Conservation (phyloP, 208 protist genomes). For the Acanthamoeba quina region DNA sequence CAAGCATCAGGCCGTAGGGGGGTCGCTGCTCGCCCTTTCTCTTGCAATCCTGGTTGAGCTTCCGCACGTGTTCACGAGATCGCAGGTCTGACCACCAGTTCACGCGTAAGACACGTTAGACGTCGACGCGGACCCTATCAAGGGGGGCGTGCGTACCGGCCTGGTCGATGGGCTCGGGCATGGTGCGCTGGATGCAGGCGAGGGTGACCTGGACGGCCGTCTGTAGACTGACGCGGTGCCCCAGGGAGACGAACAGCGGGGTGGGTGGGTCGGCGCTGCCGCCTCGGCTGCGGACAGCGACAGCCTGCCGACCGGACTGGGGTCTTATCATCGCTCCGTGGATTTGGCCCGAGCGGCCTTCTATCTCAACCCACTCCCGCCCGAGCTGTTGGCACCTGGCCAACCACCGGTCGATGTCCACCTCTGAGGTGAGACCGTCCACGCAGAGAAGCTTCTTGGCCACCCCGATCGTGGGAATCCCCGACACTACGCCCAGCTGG, state of each 20-base stretch:
- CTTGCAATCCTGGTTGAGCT: background rate
- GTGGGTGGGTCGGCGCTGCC: background rate
- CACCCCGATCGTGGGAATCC: conserved; percentile 92
- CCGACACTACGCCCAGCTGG: conserved; percentile 94
- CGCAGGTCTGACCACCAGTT: background rate
- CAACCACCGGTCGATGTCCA: conserved; percentile 14
- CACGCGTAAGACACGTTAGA: background rate
- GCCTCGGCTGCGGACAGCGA: background rate
- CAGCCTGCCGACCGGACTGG: background rate
- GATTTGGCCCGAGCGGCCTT: conserved; percentile 6
- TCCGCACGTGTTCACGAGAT: conserved; percentile 19
- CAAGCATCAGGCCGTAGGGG: background rate
- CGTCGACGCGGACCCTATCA: too few relatives aligned
- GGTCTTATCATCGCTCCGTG: background rate
- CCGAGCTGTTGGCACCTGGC: background rate
- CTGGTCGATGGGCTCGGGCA: conserved; percentile 32
- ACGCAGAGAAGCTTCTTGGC: conserved; percentile 93
- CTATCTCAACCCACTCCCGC: conserved; percentile 5
- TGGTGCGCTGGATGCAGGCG: conserved; percentile 11
- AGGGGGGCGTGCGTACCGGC: background rate
- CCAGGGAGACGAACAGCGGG: conserved; percentile 39
- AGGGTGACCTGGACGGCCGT: conserved; percentile 15
- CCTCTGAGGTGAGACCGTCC: conserved; percentile 87
- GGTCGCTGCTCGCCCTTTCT: background rate
- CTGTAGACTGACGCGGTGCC: conserved; percentile 22